Percentiles rank a stretch among this genome's conserved stretches.
These are phyloP conservation scores for Penicillium sp. DNA, from an alignment of 2,329 filamentous ascomycete species.

Conservation along the genomic window DNA sequence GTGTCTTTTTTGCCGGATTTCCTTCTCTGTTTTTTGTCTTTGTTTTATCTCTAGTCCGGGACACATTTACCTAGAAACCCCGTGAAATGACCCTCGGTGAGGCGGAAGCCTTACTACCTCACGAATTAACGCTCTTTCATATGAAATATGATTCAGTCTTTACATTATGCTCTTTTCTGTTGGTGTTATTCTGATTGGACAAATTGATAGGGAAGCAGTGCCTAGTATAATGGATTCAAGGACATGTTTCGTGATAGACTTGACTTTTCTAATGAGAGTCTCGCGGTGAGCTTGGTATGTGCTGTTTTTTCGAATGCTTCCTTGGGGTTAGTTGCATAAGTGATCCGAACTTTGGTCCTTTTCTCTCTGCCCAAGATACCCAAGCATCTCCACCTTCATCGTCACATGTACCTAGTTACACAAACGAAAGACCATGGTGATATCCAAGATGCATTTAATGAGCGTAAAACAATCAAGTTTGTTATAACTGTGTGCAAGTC, in stretches of 20 bases:
- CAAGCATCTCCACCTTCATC: neutral
- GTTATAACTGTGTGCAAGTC: neutral
- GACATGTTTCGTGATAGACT: too few species aligned
- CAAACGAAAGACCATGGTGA: neutral
- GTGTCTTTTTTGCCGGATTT: neutral
- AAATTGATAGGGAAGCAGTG: neutral
- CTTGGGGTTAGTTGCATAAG: neutral
- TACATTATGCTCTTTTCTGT: neutral
- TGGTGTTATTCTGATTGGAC: neutral
- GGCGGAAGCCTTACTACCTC: conserved; percentile 2
- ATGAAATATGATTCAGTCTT: neutral
- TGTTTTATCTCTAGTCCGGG: conserved; percentile 2
- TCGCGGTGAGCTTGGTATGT: too few species aligned
- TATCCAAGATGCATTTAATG: neutral
- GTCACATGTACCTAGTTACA: too few species aligned
- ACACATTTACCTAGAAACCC: conserved; percentile 12
- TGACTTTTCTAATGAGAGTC: too few species aligned
- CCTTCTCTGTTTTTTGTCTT: neutral
- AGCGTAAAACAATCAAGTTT: neutral
- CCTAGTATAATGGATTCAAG: too few species aligned
- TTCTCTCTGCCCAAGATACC: neutral
- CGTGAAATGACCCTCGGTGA: conserved; percentile 1
- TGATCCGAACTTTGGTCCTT: neutral
- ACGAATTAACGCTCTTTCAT: conserved; percentile 9
- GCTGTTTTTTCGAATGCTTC: too few species aligned